Base-by-base conservation (phyloP, 768 basidiomycete genomes). In the Rhodosporidiobolus odoratus region DNA sequence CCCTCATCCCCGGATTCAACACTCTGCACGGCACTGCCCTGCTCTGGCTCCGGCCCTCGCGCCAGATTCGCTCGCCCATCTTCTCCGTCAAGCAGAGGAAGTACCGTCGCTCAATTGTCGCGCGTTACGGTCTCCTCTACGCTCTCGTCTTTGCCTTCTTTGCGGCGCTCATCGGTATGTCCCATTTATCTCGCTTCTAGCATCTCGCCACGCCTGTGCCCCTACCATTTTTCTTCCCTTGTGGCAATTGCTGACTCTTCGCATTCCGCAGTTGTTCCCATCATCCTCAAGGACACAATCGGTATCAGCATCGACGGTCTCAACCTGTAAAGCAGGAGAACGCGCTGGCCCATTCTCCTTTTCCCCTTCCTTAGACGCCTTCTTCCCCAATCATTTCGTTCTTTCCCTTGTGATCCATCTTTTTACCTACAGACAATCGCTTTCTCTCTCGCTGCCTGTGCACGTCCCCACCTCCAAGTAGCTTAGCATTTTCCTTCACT, bases 1-100 rank as follows among this genome's bases (percentile, higher is more conserved):
- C 90, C 75, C 78, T 95, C 75, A 83, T 98, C 66, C 96, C 96
- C 1, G 97, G 91, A 82, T 85, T 92, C 76, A 93, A 97, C 79
- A 87, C 88, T 50, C 79, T 94, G 75, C 96, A 99, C 79, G 90
- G 93, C 25, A 95, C 87, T 59, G 83, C 92, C 77, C 84, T 96
- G 53, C 95, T 97, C 84, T 98, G 96, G 95, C 83, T 98, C 58
- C 87, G 90, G 32, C 92, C 92, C 30, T 93, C 91, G 63, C 91
- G 91, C 79, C 92, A 94, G 81, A 95, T 95, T 73, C 89, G 91
- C 56, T 78, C 92, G 3, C 95, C 93, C 0, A 82, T 97, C 75
- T 97, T 91, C 80, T 89, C 89, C 57, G 84, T 91, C 79, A 92
- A 68, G 68, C 62, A 70, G 57, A 77, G 78, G 58, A 78, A 93